Evolutionary conservation across 2,329 filamentous ascomycete genomes (phyloP).

Genomic region (Aureobasidium melanogenum): DNA sequence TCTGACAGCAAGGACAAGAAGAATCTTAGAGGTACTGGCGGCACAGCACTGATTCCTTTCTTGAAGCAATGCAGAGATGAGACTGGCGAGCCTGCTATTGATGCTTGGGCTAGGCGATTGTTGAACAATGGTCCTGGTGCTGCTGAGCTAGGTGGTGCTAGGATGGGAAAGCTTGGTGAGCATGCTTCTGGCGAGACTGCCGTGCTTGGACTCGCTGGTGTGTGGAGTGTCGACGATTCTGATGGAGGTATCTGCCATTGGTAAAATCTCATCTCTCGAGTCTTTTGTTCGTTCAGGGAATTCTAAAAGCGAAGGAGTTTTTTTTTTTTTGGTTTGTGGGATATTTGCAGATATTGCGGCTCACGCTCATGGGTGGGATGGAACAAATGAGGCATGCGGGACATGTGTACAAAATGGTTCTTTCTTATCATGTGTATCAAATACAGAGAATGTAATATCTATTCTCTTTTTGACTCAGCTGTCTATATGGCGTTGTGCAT

Average conservation of each 20-base stretch:
- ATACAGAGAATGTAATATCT: background rate
- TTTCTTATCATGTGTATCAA: background rate
- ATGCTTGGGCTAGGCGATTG: slow-evolving; percentile 52
- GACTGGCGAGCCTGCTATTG: slow-evolving; percentile 83
- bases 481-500: background rate
- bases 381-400: background rate
- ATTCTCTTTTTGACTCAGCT: background rate
- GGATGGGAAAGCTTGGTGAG: slow-evolving; percentile 44
- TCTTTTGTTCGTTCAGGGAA: background rate
- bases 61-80: slow-evolving; percentile 94
- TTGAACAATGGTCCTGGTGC: slow-evolving; percentile 42
- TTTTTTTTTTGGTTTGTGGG: background rate
- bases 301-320: slow-evolving; percentile 11
- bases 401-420: background rate
- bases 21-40: slow-evolving; percentile 80
- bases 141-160: slow-evolving; percentile 34
- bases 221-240: slow-evolving; percentile 82
- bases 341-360: background rate
- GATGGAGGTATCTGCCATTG: slow-evolving; percentile 54
- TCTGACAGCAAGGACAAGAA: slow-evolving; percentile 31
- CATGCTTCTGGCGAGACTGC: slow-evolving; percentile 46
- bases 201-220: slow-evolving; percentile 66
- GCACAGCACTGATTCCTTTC: slow-evolving; percentile 89
- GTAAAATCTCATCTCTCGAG: slow-evolving; percentile 25
- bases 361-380: background rate